These are phyloP conservation scores for Aspergillus leporis DNA, from an alignment of 495 filamentous ascomycete genomes.

Conservation along the genomic window DNA sequence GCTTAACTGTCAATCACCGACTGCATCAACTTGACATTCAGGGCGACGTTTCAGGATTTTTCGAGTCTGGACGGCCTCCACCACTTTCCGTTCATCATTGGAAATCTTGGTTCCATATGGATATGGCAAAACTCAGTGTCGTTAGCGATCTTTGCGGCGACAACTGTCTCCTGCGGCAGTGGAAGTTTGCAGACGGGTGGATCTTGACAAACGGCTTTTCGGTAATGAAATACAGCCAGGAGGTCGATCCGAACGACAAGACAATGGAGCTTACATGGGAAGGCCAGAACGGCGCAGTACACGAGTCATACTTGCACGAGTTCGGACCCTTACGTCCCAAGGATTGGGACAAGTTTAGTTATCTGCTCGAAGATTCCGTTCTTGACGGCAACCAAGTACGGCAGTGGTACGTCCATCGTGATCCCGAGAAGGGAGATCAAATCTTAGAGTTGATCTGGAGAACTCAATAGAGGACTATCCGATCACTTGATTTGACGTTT, in stretches of 20 bases:
- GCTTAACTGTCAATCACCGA: slow-evolving; percentile 50
- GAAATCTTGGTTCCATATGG: slow-evolving; percentile 56
- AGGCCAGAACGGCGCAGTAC: slow-evolving; percentile 37
- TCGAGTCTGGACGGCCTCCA: slow-evolving; percentile 49
- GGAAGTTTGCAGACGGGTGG: slow-evolving; percentile 55
- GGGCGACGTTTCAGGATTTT: slow-evolving; percentile 54
- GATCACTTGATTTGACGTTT: background rate
- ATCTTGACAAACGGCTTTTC: slow-evolving; percentile 60
- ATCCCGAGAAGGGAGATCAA: slow-evolving; percentile 34
- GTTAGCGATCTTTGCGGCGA: slow-evolving; percentile 57
- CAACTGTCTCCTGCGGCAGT: slow-evolving; percentile 56
- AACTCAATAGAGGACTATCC: slow-evolving; percentile 23
- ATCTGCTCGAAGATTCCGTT: slow-evolving; percentile 32
- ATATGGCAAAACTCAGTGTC: slow-evolving; percentile 49
- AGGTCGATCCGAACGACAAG: slow-evolving; percentile 29
- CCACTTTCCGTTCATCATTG: slow-evolving; percentile 62
- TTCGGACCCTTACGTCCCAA: slow-evolving; percentile 43
- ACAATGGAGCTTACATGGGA: slow-evolving; percentile 52
- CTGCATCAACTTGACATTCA: slow-evolving; percentile 55
- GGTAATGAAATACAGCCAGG: slow-evolving; percentile 50
- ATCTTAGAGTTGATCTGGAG: slow-evolving; percentile 47
- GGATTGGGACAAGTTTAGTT: slow-evolving; percentile 41
- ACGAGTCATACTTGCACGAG: slow-evolving; percentile 44
- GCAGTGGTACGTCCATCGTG: slow-evolving; percentile 44
- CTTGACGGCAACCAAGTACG: slow-evolving; percentile 33